Conservation (phyloP, 208 protist genomes). For the Tetramitus jugosus region DNA sequence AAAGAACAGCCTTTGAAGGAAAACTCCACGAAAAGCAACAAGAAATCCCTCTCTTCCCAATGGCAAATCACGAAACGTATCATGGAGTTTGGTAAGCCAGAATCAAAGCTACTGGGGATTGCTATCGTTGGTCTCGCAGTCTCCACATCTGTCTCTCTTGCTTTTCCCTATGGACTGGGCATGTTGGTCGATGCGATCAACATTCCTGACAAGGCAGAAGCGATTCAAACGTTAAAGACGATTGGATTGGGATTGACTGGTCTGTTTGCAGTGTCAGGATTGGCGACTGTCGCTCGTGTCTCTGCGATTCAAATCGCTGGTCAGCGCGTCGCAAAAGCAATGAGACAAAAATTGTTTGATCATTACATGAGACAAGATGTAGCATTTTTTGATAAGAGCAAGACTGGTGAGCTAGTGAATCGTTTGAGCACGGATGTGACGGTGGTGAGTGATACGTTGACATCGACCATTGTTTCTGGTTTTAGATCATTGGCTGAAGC, state of each 20-base stretch:
- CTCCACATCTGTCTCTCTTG: not conserved
- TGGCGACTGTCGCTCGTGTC: not conserved
- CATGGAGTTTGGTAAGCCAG: not conserved
- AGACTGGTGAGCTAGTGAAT: conserved; percentile 6
- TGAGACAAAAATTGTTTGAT: not conserved
- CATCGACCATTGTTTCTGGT: conserved; percentile 3
- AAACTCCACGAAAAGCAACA: too few relatives aligned
- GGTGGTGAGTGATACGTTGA: not conserved
- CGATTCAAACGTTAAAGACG: not conserved
- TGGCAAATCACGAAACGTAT: too few relatives aligned
- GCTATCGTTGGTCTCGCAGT: not conserved
- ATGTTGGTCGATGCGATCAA: not conserved
- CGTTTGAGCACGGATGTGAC: not conserved
- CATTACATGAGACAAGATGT: not conserved
- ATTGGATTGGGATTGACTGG: not conserved
- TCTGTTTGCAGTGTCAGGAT: not conserved
- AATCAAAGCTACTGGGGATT: not conserved
- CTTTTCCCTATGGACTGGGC: not conserved
- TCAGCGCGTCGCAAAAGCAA: not conserved
- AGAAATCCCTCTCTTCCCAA: too few relatives aligned
- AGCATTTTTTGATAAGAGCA: conserved; percentile 17
- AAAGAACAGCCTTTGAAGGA: too few relatives aligned
- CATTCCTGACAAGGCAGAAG: not conserved
- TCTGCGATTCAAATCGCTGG: not conserved
- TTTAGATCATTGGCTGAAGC: not conserved